Conservation (phyloP, 305 asterid species). For the Andrographis paniculata region DNA sequence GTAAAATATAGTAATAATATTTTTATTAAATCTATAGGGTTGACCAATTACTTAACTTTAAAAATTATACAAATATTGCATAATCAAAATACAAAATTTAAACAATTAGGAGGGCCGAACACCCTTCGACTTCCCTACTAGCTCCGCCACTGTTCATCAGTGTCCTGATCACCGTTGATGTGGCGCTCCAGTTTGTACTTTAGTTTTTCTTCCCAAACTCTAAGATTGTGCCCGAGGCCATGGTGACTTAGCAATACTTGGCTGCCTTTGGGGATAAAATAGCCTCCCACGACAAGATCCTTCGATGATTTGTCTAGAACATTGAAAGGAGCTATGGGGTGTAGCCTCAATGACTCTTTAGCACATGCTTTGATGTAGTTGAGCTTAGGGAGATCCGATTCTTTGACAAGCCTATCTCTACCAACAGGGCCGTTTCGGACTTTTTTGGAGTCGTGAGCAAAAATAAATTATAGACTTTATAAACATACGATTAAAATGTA, state of each 20-base stretch:
- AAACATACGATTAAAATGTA: no score
- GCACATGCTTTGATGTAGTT: constrained; percentile 12
- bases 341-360: constrained; percentile 10
- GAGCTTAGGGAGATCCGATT: constrained; percentile 1
- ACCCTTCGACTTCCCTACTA: no score
- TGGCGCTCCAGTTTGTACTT: constrained; percentile 16
- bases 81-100: no score
- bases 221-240: constrained; percentile 16
- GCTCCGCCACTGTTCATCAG: no score
- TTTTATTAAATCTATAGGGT: no score
- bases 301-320: constrained; percentile 1
- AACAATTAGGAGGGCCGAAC: no score
- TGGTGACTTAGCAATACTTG: constrained; percentile 9
- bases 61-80: no score
- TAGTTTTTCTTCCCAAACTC: constrained; percentile 16
- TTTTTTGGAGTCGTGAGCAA: no score
- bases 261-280: constrained; percentile 15
- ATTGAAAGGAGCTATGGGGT: constrained; percentile 9
- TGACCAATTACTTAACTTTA: no score
- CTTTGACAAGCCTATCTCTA: constrained; percentile 3
- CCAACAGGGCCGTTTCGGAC: no score
- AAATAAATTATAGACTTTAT: no score
- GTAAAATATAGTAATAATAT: no score
- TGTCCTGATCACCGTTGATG: not conserved
- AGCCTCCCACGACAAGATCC: constrained; percentile 7